Evolutionary conservation across 1,284 basidiomycete genomes (phyloP).

Genomic region (Xanthoconium separans): DNA sequence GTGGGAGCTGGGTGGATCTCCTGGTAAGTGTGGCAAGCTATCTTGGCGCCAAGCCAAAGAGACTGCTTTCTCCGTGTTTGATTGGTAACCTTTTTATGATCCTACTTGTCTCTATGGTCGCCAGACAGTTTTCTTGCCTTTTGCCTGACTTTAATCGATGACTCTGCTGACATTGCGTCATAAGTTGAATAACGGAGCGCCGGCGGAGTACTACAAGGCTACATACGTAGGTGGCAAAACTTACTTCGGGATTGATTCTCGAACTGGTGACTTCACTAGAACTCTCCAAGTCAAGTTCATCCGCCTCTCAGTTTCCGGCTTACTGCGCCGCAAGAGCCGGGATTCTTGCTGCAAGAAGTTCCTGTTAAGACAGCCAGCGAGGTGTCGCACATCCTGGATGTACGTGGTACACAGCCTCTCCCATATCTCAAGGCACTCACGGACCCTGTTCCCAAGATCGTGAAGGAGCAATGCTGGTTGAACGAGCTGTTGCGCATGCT

Average conservation of each 20-base stretch:
- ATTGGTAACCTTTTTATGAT: background rate
- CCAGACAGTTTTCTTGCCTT: background rate
- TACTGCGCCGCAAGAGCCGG: slow-evolving; percentile 65
- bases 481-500: slow-evolving; percentile 61
- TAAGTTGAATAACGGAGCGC: slow-evolving; percentile 27
- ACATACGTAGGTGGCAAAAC: slow-evolving; percentile 38
- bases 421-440: background rate
- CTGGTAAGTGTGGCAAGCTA: slow-evolving; percentile 43
- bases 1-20: slow-evolving; percentile 66
- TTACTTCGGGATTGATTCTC: slow-evolving; percentile 1
- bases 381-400: slow-evolving; percentile 71
- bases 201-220: slow-evolving; percentile 39
- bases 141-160: background rate
- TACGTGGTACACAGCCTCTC: slow-evolving; percentile 25
- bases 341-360: slow-evolving; percentile 65
- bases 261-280: slow-evolving; percentile 36
- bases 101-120: too few species aligned
- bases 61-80: background rate
- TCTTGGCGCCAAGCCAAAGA: background rate
- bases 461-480: slow-evolving; percentile 76
- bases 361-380: slow-evolving; percentile 69
- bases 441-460: slow-evolving; percentile 47
- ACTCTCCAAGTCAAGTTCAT: slow-evolving; percentile 59
- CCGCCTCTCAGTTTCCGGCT: slow-evolving; percentile 68
- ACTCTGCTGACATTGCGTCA: slow-evolving; percentile 13